Evolutionary conservation across 371 early-diverging fungal species (phyloP).

Genomic region (Dentiscutata heterogama): DNA sequence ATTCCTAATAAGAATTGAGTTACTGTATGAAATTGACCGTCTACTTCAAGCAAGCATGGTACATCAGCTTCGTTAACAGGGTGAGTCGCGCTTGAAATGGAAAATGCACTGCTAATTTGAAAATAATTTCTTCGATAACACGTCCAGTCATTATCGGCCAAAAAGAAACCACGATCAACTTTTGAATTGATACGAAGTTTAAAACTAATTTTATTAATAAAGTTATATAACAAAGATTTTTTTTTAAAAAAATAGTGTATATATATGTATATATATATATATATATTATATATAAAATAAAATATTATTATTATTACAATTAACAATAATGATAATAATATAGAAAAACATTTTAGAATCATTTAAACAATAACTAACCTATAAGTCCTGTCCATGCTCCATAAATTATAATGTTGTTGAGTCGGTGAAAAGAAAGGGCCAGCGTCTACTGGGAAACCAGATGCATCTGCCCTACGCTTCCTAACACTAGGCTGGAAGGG

Average conservation of each 20-base stretch:
- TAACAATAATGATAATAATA: neutral
- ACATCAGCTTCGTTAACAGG: conserved; percentile 61
- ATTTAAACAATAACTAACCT: conserved; percentile 52
- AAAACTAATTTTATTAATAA: conserved; percentile 42
- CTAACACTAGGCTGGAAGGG: neutral
- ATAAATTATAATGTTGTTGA: conserved; percentile 69
- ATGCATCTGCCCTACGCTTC: conserved; percentile 41
- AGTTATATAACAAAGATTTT: neutral
- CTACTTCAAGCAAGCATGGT: conserved; percentile 68
- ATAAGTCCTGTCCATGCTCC: conserved; percentile 67
- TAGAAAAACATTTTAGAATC: neutral
- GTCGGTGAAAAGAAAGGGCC: conserved; percentile 74
- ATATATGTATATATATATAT: neutral
- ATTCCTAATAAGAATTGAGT: conserved; percentile 77
- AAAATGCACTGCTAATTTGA: conserved; percentile 85
- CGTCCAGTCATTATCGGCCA: conserved; percentile 88
- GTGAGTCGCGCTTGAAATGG: conserved; percentile 56
- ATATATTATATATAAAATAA: conserved; percentile 2
- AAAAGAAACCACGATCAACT: conserved; percentile 85
- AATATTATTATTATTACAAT: neutral
- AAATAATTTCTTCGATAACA: conserved; percentile 97
- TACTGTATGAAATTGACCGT: conserved; percentile 62
- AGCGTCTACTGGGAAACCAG: conserved; percentile 44
- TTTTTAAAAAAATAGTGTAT: neutral
- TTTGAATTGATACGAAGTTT: conserved; percentile 67